Evolutionary conservation across 1,284 basidiomycete species (phyloP).

Genomic region (Microbotryum intermedium): DNA sequence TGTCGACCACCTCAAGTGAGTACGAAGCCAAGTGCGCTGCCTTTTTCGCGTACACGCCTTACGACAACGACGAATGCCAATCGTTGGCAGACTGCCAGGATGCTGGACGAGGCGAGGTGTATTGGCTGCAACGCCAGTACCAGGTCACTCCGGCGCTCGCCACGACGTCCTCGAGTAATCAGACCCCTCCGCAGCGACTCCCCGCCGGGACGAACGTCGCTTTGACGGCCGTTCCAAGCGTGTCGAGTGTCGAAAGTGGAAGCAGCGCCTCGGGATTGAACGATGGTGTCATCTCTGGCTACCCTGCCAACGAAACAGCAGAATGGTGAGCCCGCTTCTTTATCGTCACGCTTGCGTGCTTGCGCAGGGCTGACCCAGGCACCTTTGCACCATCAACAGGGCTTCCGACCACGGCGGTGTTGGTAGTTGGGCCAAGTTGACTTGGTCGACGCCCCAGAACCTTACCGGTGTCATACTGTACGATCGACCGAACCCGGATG

Average conservation of each 20-base stretch:
- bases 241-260: background rate
- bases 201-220: slow-evolving; percentile 3
- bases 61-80: slow-evolving; percentile 21
- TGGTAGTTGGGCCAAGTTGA: slow-evolving; percentile 9
- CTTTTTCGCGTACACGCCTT: slow-evolving; percentile 26
- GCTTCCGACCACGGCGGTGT: slow-evolving; percentile 5
- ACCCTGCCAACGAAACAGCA: slow-evolving; percentile 13
- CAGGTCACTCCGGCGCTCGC: slow-evolving; percentile 7
- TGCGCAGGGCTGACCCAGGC: background rate
- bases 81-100: slow-evolving; percentile 8
- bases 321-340: slow-evolving; percentile 11
- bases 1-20: slow-evolving; percentile 3
- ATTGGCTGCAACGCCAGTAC: slow-evolving; percentile 24
- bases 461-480: slow-evolving; percentile 7
- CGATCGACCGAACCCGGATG: slow-evolving; percentile 15
- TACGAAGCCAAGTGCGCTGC: slow-evolving; percentile 19
- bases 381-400: background rate
- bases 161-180: background rate
- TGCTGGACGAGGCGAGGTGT: slow-evolving; percentile 15
- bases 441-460: slow-evolving; percentile 8
- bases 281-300: slow-evolving; percentile 20
- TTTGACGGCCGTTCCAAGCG: background rate
- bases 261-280: background rate
- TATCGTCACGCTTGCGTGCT: background rate
- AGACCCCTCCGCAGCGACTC: background rate